Conservation (phyloP, 2,329 filamentous ascomycete genomes). For the Nothomitra cinnamomea region DNA sequence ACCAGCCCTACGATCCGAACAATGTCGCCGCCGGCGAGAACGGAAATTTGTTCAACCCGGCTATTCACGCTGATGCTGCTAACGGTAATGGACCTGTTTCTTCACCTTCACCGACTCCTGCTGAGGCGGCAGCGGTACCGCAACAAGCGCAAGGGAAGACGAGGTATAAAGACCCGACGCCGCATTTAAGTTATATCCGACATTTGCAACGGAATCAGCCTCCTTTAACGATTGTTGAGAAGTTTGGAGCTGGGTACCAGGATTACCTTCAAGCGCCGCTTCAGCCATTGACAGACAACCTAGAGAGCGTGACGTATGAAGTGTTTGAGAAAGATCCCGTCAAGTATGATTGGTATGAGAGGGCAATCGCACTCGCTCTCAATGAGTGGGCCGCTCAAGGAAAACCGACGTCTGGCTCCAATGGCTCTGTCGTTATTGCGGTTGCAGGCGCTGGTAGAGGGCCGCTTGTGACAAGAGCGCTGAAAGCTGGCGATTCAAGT, state of each 20-base stretch:
- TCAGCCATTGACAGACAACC: conserved; percentile 86
- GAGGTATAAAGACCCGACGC: conserved; percentile 37
- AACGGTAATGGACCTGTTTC: too few species aligned
- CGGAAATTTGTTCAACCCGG: background rate
- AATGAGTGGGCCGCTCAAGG: conserved; percentile 57
- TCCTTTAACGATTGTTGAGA: conserved; percentile 42
- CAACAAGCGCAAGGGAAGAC: conserved; percentile 25
- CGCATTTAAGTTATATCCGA: conserved; percentile 65
- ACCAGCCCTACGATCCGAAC: conserved; percentile 12
- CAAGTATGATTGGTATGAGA: conserved; percentile 93
- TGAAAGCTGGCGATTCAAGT: conserved; percentile 61
- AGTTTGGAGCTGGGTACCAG: conserved; percentile 58
- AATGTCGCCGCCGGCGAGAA: background rate
- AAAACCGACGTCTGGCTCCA: conserved; percentile 56
- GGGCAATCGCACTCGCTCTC: conserved; percentile 64
- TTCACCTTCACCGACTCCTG: conserved; percentile 40
- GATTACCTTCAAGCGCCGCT: conserved; percentile 92
- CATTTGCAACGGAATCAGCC: conserved; percentile 73
- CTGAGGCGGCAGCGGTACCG: conserved; percentile 38
- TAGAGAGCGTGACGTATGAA: conserved; percentile 95
- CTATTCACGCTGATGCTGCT: background rate
- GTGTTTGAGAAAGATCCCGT: conserved; percentile 97
- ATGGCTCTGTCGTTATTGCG: conserved; percentile 63
- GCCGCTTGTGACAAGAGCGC: conserved; percentile 72
- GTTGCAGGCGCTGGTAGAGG: conserved; percentile 89